phyloP scores from a whole-genome alignment of 2,329 filamentous ascomycete species.

The Aspergillus brasiliensis region DNA sequence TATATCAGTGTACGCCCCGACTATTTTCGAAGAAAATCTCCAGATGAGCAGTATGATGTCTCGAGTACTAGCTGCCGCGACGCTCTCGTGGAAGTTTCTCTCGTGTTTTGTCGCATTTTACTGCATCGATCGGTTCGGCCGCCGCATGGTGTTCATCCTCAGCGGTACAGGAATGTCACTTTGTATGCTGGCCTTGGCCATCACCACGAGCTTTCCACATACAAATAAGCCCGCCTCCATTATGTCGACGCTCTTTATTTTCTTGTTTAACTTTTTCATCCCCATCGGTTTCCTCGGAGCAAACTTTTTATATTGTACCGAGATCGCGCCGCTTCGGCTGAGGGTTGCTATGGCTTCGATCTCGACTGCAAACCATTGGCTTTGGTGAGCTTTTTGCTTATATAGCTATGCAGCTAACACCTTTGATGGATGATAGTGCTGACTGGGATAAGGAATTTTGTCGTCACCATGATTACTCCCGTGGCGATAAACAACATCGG shows the following conservation, averaged over 20 bases:
- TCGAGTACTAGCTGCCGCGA: not conserved
- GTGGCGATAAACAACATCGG: too few species aligned
- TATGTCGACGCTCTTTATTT: not conserved
- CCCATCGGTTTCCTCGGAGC: not conserved
- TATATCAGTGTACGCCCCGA: not conserved
- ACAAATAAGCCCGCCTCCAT: not conserved
- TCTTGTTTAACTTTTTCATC: not conserved
- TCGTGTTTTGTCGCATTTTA: not conserved
- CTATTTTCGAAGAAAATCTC: not conserved
- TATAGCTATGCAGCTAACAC: too few species aligned
- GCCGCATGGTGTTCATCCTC: not conserved
- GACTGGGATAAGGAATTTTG: too few species aligned
- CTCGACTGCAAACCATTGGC: not conserved
- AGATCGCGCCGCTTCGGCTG: not conserved
- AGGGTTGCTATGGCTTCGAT: not conserved
- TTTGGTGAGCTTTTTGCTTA: not conserved
- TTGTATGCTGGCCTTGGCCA: not conserved
- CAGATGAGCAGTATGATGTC: not conserved
- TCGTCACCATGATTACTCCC: too few species aligned
- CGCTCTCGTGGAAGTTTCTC: not conserved
- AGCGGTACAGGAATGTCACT: not conserved
- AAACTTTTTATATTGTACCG: not conserved
- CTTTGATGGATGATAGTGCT: too few species aligned
- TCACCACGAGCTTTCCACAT: not conserved
- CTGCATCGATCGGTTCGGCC: not conserved